These are phyloP conservation scores for Trichoderma erinaceum DNA, from an alignment of 495 filamentous ascomycete species.

Conservation along the genomic window DNA sequence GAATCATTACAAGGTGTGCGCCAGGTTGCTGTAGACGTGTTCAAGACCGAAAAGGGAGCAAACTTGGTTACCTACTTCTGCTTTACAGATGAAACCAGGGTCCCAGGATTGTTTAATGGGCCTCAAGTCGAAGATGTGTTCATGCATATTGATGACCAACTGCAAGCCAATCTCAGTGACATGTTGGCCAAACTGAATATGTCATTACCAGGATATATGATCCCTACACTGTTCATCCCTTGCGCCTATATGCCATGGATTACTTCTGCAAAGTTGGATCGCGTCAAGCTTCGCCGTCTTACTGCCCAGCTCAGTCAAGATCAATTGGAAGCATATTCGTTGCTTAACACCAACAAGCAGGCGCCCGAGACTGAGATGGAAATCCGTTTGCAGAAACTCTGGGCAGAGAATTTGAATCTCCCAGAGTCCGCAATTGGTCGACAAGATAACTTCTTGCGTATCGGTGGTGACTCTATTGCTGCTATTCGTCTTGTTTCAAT, in stretches of 20 bases:
- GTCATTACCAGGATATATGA: not conserved
- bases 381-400: slow-evolving; percentile 23
- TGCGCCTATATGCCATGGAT: slow-evolving; percentile 10
- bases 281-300: not conserved
- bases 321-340: not conserved
- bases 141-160: not conserved
- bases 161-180: not conserved
- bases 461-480: slow-evolving; percentile 29
- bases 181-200: slow-evolving; percentile 1
- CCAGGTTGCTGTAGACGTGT: slow-evolving; percentile 10
- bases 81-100: slow-evolving; percentile 20
- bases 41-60: slow-evolving; percentile 5
- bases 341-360: not conserved
- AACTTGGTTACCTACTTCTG: slow-evolving; percentile 6
- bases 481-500: slow-evolving; percentile 2
- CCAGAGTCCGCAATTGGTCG: slow-evolving; percentile 15
- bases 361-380: slow-evolving; percentile 17
- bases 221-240: slow-evolving; percentile 5
- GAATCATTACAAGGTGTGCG: not conserved
- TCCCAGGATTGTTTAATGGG: not conserved
- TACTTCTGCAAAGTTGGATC: slow-evolving; percentile 10
- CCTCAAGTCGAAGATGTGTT: slow-evolving; percentile 19
- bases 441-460: slow-evolving; percentile 33
- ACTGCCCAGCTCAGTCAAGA: not conserved
- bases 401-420: slow-evolving; percentile 21